phyloP scores from a whole-genome alignment of 441 rosid species.

The Macaranga tanarius region DNA sequence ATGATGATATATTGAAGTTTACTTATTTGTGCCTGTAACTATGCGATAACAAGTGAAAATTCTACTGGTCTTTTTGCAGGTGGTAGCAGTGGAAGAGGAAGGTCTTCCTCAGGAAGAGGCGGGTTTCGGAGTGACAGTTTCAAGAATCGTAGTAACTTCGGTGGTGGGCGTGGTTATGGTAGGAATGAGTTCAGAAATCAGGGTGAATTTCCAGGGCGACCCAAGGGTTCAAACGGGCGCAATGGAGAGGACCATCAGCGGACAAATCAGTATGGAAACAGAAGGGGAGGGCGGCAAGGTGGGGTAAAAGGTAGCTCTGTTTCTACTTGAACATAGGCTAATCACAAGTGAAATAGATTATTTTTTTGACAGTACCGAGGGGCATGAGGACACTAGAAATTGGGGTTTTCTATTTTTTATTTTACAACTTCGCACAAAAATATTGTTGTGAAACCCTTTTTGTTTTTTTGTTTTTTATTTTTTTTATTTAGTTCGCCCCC shows the following conservation, averaged over 20 bases:
- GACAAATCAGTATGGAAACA: slow-evolving; percentile 59
- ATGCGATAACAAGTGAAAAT: neutral
- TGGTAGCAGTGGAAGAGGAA: slow-evolving; percentile 59
- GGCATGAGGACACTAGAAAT: slow-evolving; percentile 28
- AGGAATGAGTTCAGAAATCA: slow-evolving; percentile 64
- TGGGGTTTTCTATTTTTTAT: slow-evolving; percentile 24
- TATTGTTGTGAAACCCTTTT: slow-evolving; percentile 19
- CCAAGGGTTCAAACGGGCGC: slow-evolving; percentile 59
- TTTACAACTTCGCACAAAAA: slow-evolving; percentile 22
- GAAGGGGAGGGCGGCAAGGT: slow-evolving; percentile 64
- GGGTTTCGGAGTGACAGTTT: slow-evolving; percentile 66
- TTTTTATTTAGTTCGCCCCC: neutral
- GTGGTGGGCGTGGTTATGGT: slow-evolving; percentile 72
- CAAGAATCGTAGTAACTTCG: slow-evolving; percentile 59
- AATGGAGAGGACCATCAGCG: slow-evolving; percentile 61
- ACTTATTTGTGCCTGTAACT: neutral
- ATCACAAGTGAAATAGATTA: slow-evolving; percentile 1
- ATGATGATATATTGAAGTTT: neutral
- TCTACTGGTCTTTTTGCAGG: slow-evolving; percentile 33
- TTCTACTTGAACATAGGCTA: slow-evolving; percentile 22
- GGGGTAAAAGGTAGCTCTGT: slow-evolving; percentile 38
- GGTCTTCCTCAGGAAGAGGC: slow-evolving; percentile 65
- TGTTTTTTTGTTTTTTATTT: neutral
- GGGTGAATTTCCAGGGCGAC: slow-evolving; percentile 65
- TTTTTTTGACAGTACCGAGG: slow-evolving; percentile 38